Evolutionary conservation across 2,329 filamentous ascomycete genomes (phyloP).

Genomic region (Epichloe gansuensis): DNA sequence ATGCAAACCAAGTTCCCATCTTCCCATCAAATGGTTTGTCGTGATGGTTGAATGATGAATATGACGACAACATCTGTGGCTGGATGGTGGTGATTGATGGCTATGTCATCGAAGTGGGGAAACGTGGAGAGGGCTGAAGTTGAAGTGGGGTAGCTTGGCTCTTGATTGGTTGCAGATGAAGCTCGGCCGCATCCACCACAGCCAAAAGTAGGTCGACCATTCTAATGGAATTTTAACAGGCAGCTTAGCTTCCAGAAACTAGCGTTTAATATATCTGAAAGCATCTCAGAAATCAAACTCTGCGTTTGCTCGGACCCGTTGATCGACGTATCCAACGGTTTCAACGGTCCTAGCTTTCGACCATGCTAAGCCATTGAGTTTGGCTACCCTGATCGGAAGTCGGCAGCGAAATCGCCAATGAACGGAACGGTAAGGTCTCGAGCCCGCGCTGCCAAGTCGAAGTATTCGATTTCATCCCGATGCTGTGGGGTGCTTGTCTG

Average conservation of each 20-base stretch:
- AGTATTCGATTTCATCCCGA: too few relatives aligned
- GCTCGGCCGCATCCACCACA: neutral
- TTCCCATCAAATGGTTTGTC: neutral
- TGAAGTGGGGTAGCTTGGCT: neutral
- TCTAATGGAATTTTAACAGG: too few relatives aligned
- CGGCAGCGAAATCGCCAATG: neutral
- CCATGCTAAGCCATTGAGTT: neutral
- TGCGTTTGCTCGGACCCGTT: too few relatives aligned
- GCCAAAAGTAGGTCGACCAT: neutral
- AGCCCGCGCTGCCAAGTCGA: neutral
- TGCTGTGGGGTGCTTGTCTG: too few relatives aligned
- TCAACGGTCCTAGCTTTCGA: neutral
- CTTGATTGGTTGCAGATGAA: neutral
- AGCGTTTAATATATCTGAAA: too few relatives aligned
- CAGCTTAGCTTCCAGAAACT: too few relatives aligned
- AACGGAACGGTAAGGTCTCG: neutral
- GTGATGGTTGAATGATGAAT: neutral
- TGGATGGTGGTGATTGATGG: neutral
- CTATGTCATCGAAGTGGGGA: neutral
- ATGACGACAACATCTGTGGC: constrained; percentile 5
- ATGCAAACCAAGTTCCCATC: neutral
- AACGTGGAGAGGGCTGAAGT: too few relatives aligned
- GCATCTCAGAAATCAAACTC: too few relatives aligned
- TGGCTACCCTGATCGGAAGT: neutral
- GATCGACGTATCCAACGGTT: neutral